Base-by-base conservation (phyloP, 1,284 basidiomycete genomes). In the Microbotryum saponariae region DNA sequence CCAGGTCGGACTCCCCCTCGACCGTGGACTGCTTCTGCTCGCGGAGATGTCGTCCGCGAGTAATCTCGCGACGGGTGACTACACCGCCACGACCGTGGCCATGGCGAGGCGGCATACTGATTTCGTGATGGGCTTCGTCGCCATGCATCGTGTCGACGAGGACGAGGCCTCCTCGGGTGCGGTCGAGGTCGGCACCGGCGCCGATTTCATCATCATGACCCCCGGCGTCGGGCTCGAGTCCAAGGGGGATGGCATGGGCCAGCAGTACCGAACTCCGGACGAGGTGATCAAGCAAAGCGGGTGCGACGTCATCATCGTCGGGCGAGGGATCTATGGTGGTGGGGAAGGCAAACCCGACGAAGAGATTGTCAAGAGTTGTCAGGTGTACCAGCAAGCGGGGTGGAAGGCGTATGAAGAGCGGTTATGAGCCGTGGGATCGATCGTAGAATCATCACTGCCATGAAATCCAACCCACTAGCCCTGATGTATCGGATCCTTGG, bases 251-350 rank as follows among this genome's bases (percentile, higher is more conserved):
- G 79, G 79, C 3, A 86, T 94, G 84, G 96, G 94, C 18, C 96
- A 99, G 77, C 92, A 97, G 76, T 99, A 99, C 77, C 81, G 92
- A 60, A 94, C 92, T 4, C 96, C 96, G 1, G 78, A 82, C 44
- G 81, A 94, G 75, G 94, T 96, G 25, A 79, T 99, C 20, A 75
- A 83, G 45, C 83, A 88, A 55, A 84, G 82, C 51, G 93, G 91
- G n/a, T 91, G 90, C 75, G 96, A 99, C 78, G 83, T 98, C 31
- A 98, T 98, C 73, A 98, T 99, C 67, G 96, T 99, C 46, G 96
- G 96, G 18, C 80, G 96, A 61, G 96, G 94, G 0, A 87, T 99
- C 56, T 96, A 97, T 76, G 91, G 90, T 20, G 83, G 83, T 63
- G 82, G 84, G 47, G 78, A 82, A 49, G 79, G 82, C 9, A 78